Conservation (phyloP, 495 filamentous ascomycete genomes). For the Aspergillus ostianus region DNA sequence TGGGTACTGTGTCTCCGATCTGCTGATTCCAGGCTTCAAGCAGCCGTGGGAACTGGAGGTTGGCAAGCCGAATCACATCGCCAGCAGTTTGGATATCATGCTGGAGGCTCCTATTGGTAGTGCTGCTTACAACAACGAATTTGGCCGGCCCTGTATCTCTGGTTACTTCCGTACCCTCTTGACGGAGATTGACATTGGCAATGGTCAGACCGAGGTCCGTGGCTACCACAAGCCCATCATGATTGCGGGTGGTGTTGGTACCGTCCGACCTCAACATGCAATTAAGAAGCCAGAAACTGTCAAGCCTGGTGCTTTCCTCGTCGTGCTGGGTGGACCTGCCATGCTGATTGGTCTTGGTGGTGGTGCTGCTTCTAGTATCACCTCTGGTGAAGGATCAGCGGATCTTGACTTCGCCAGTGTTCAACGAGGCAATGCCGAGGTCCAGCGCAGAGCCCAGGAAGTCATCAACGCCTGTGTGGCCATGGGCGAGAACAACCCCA, state of each 20-base stretch:
- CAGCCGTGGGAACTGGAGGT: constrained; percentile 90
- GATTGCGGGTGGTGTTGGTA: constrained; percentile 94
- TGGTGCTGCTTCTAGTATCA: constrained; percentile 88
- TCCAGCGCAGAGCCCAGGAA: constrained; percentile 91
- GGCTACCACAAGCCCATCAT: constrained; percentile 99
- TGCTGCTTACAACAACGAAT: constrained; percentile 96
- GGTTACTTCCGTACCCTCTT: constrained; percentile 90
- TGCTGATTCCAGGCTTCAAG: constrained; percentile 76
- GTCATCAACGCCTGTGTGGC: constrained; percentile 92
- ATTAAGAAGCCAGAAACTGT: constrained; percentile 77
- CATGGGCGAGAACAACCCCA: constrained; percentile 79
- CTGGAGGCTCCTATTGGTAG: constrained; percentile 92
- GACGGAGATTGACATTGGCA: constrained; percentile 58
- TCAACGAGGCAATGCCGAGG: constrained; percentile 88
- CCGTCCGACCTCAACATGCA: constrained; percentile 90
- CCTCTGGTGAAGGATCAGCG: constrained; percentile 81
- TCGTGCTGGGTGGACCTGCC: constrained; percentile 91
- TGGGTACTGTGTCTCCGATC: constrained; percentile 92
- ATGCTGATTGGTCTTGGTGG: constrained; percentile 98
- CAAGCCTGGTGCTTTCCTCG: constrained; percentile 76
- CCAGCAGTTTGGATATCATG: constrained; percentile 94
- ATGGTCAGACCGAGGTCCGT: constrained; percentile 66
- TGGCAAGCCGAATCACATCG: constrained; percentile 87
- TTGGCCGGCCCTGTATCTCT: constrained; percentile 84
- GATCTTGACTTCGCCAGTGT: constrained; percentile 96